phyloP scores from a whole-genome alignment of 2,329 filamentous ascomycete species.

The Cytospora leucostoma region DNA sequence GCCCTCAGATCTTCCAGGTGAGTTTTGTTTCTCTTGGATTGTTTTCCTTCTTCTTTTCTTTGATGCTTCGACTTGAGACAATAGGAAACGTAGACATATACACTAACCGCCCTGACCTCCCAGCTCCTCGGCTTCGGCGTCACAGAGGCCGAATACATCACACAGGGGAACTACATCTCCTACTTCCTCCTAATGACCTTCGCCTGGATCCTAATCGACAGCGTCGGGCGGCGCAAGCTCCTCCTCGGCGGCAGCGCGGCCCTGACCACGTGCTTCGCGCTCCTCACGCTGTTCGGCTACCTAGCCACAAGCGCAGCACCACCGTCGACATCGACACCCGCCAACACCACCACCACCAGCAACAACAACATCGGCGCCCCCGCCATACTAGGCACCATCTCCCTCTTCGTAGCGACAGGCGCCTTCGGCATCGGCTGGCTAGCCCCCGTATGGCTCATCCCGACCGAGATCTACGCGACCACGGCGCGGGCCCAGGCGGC shows the following conservation, averaged over 20 bases:
- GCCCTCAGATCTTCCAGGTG: slow-evolving; percentile 59
- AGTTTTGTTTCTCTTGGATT: background rate
- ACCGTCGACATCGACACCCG: slow-evolving; percentile 29
- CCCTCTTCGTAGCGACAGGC: slow-evolving; percentile 58
- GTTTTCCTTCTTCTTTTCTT: too few relatives aligned
- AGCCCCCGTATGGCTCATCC: slow-evolving; percentile 60
- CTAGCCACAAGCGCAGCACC: slow-evolving; percentile 42
- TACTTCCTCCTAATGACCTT: slow-evolving; percentile 64
- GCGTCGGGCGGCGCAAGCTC: slow-evolving; percentile 53
- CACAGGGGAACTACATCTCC: slow-evolving; percentile 61
- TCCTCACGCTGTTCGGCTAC: slow-evolving; percentile 53
- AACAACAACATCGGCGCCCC: slow-evolving; percentile 37
- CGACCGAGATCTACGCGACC: slow-evolving; percentile 59
- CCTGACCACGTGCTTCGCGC: slow-evolving; percentile 50
- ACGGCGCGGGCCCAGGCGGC: slow-evolving; percentile 56
- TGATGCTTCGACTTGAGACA: background rate
- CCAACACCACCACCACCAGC: slow-evolving; percentile 8
- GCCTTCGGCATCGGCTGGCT: slow-evolving; percentile 64
- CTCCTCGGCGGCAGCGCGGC: slow-evolving; percentile 54
- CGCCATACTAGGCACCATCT: slow-evolving; percentile 52
- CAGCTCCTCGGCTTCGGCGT: slow-evolving; percentile 58
- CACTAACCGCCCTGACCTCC: background rate
- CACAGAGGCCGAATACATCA: slow-evolving; percentile 54
- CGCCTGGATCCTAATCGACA: slow-evolving; percentile 61
- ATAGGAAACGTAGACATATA: background rate